Base-by-base conservation (phyloP, 257 asterid genomes). In the Voacanga thouarsii region DNA sequence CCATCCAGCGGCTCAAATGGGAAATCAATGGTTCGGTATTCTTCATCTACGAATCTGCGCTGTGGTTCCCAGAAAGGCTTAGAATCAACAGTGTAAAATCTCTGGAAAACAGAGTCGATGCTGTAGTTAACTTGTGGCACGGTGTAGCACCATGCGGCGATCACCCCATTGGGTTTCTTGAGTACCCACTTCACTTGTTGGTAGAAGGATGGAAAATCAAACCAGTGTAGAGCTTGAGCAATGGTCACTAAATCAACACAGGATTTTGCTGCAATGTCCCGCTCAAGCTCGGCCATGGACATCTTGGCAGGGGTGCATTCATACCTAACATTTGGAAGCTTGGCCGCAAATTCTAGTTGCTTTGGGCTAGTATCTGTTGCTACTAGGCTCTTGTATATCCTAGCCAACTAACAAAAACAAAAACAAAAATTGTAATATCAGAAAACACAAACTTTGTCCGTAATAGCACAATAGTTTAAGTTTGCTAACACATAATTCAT, bases 121-220 rank as follows among this genome's bases (percentile, higher is more conserved):
- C 21, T 14, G 3, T 86, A 61, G 84, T 79, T 83, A 26, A 91
- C 76, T 59, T 85, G 88, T 1, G 96, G 91, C 1, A 28, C 15
- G 7, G 94, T 88, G 81, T 91, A 91, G 57, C 96, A 91, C 94
- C 96, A 91, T 2, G 96, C 92, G 5, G 96, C 96, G 28, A 91
- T 77, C 0, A 89, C 86, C 11, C 96, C 94, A 44, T 80, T 39
- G 11, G 96, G 96, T 74, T 88, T 89, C 77, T 86, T 90, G n/a
- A 90, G 84, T 4, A 86, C 72, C 87, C 89, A 84, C 50, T 74
- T 87, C n/a, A 83, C 94, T 50, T 82, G 89, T 14, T 84, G 76
- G 84, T 89, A 90, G 86, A 90, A 90, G 5, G 86, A 50, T 2
- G 88, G 87, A 64, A 90, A 89, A 80, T 90, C 88, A 53, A 90